Base-by-base conservation (phyloP, 345 rosid species). In the Eucalyptus microcorys region DNA sequence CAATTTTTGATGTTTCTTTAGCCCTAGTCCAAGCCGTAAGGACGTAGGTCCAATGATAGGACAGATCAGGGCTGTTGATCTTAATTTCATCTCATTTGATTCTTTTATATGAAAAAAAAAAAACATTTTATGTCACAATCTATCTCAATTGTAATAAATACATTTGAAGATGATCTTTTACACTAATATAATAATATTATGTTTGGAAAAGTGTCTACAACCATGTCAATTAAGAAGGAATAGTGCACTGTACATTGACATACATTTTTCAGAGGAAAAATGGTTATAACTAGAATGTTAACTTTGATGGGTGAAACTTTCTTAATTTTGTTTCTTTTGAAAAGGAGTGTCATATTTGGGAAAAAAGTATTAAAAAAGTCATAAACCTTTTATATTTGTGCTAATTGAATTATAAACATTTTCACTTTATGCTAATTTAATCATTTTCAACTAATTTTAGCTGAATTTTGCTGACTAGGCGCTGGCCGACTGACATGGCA, bases 401-500 rank as follows among this genome's bases (percentile, higher is more conserved):
- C 2, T 2, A 7, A 52, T 52, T 52, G 2, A 52, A 3, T 52
- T 0, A 7, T 52, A 52, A 52, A 19, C 10, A 1, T 19, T 52
- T 52, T 52, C 1, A 7, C 24, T 6, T 50, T 1, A 0, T 52
- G 55, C 2, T 52, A 52, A 52, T 52, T 52, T 1, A 52, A 0
- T 19, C 4, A 3, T 19, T 52, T 52, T 1, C 2, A 1, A 0
- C 1, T 52, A 19, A 52, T 52, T 52, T 52, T 52, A 1, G 4
- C 0, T 1, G 1, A 1, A 52, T 52, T 52, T 52, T 52, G 9
- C 0, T 52, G 0, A 52, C 2, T 19, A 0, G 1, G 4, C 0
- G 1, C 1, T 0, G 0, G 2, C 2, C 0, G 0, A 7, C 1
- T 19, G 2, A 52, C 4, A 52, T 52, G 2, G 2, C 0, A 52